Conservation (phyloP, 495 filamentous ascomycete genomes). For the Trichoderma erinaceum region DNA sequence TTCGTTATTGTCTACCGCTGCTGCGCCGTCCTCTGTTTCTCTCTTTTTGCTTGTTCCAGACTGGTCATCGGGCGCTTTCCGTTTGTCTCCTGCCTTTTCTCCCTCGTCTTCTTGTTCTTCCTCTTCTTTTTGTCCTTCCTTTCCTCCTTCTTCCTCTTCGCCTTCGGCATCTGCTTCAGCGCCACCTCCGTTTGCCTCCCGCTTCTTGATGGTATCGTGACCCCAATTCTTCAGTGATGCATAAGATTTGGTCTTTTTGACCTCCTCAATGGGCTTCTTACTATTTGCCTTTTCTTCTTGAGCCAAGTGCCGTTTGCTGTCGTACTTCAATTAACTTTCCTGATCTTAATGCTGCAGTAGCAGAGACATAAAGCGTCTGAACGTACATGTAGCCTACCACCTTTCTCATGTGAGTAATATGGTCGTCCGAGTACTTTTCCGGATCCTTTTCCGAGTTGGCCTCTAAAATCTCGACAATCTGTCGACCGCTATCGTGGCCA, state of each 20-base stretch:
- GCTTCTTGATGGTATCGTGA: conserved; percentile 53
- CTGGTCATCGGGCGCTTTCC: background rate
- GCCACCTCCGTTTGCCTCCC: background rate
- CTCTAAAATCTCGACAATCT: conserved; percentile 58
- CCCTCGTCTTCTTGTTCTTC: background rate
- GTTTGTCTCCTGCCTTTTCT: conserved; percentile 4
- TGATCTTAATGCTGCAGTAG: background rate
- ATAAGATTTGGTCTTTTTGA: conserved; percentile 47
- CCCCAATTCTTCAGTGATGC: conserved; percentile 64
- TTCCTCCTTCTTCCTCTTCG: background rate
- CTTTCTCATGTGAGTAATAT: conserved; percentile 59
- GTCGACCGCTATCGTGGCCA: conserved; percentile 59
- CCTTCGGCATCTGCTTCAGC: background rate
- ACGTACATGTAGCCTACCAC: conserved; percentile 44
- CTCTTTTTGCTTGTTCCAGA: conserved; percentile 5
- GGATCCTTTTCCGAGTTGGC: conserved; percentile 54
- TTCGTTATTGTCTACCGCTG: background rate
- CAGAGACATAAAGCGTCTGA: background rate
- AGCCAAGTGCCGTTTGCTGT: conserved; percentile 59
- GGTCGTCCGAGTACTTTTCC: conserved; percentile 46
- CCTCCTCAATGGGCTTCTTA: conserved; percentile 32
- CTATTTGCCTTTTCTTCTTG: conserved; percentile 56
- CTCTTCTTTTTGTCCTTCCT: background rate
- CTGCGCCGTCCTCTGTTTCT: background rate
- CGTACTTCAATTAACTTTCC: conserved; percentile 20